Evolutionary conservation across 1,284 basidiomycete species (phyloP).

Genomic region (Bjerkandera adusta): DNA sequence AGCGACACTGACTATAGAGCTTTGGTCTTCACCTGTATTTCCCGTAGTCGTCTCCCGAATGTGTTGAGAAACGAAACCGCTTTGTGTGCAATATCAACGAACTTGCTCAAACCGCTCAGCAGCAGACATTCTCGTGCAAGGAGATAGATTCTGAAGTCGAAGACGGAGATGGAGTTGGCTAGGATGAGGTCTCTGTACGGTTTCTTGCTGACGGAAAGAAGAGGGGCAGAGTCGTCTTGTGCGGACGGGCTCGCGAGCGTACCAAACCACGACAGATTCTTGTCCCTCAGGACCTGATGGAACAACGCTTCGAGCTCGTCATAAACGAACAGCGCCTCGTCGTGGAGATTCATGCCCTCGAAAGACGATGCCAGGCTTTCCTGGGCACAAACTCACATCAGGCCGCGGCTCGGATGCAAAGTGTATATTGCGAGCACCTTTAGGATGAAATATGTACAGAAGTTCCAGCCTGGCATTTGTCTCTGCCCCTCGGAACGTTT

Average conservation of each 20-base stretch:
- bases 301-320: constrained; percentile 91
- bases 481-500: constrained; percentile 83
- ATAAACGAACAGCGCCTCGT: constrained; percentile 89
- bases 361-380: constrained; percentile 94
- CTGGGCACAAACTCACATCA: constrained; percentile 50
- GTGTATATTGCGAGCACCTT: constrained; percentile 60
- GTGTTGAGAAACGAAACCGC: constrained; percentile 72
- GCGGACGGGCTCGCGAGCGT: constrained; percentile 69
- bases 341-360: constrained; percentile 85
- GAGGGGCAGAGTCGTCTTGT: constrained; percentile 79
- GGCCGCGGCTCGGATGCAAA: not conserved
- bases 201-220: constrained; percentile 82
- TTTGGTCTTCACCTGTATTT: constrained; percentile 57
- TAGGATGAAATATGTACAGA: constrained; percentile 92
- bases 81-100: constrained; percentile 69
- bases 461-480: constrained; percentile 94
- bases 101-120: constrained; percentile 68
- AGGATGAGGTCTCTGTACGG: constrained; percentile 88
- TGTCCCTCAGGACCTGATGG: constrained; percentile 75
- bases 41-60: constrained; percentile 78
- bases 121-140: constrained; percentile 85
- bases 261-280: constrained; percentile 89
- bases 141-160: constrained; percentile 92
- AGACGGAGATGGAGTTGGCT: constrained; percentile 89
- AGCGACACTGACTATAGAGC: too few species aligned